Evolutionary conservation across 176 grass and related monocot species (phyloP).

Genomic region (Aechmea fasciata): DNA sequence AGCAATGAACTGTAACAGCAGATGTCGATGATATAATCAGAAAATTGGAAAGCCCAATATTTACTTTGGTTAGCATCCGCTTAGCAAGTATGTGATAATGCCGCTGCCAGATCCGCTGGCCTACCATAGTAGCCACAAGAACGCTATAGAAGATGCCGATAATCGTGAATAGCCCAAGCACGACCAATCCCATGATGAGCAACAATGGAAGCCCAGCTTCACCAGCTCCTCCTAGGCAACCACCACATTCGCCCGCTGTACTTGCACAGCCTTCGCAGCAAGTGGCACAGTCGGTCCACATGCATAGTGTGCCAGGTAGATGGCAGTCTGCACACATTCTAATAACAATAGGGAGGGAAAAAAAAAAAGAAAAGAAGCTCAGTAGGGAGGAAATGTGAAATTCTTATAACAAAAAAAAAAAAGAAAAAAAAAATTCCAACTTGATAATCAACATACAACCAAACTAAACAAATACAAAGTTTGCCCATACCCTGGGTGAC

Average conservation of each 20-base stretch:
- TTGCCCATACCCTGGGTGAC: constrained; percentile 71
- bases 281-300: constrained; percentile 90
- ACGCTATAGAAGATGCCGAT: constrained; percentile 83
- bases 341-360: not conserved
- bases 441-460: not conserved
- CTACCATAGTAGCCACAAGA: constrained; percentile 75
- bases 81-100: constrained; percentile 88
- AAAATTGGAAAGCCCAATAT: not conserved
- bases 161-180: constrained; percentile 52
- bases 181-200: constrained; percentile 70
- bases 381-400: not conserved
- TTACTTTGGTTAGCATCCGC: constrained; percentile 78
- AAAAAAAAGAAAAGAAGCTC: constrained; percentile 14
- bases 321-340: constrained; percentile 91
- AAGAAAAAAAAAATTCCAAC: not conserved
- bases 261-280: constrained; percentile 84
- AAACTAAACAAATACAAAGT: not conserved
- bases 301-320: constrained; percentile 76
- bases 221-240: constrained; percentile 73
- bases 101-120: constrained; percentile 84
- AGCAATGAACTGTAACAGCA: not conserved
- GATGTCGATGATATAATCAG: not conserved
- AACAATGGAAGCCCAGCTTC: constrained; percentile 70
- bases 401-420: not conserved
- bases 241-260: constrained; percentile 73